Conservation (phyloP, 192 early-diverging fungal genomes). For the Oehlia diaphana region DNA sequence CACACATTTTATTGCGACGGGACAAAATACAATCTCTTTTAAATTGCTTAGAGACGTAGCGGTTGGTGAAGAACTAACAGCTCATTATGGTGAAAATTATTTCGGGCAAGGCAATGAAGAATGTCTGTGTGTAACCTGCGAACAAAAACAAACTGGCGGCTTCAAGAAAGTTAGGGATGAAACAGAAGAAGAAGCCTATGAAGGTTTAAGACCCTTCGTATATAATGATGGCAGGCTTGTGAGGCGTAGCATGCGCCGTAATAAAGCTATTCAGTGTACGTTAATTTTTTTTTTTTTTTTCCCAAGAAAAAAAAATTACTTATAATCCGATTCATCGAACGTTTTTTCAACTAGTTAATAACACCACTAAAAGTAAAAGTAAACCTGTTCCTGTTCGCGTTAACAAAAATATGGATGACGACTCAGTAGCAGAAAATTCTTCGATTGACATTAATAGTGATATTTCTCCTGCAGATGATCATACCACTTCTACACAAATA, state of each 20-base stretch:
- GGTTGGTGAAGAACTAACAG: slow-evolving; percentile 60
- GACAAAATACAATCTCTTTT: slow-evolving; percentile 56
- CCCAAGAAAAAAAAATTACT: background rate
- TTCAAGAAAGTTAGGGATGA: background rate
- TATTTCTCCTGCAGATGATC: background rate
- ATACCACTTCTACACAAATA: background rate
- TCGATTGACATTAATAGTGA: background rate
- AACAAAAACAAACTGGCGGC: slow-evolving; percentile 32
- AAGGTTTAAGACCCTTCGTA: slow-evolving; percentile 17
- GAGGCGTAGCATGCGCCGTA: slow-evolving; percentile 1
- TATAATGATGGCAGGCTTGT: slow-evolving; percentile 9
- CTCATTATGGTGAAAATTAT: slow-evolving; percentile 60
- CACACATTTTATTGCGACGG: slow-evolving; percentile 47
- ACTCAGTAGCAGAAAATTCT: background rate
- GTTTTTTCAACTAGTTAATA: background rate
- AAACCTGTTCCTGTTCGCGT: background rate
- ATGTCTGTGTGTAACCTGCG: slow-evolving; percentile 61
- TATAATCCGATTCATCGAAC: background rate
- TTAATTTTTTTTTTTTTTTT: background rate
- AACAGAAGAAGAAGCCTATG: background rate
- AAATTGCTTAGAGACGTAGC: slow-evolving; percentile 48
- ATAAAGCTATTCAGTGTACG: background rate
- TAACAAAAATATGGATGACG: background rate
- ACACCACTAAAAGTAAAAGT: background rate
- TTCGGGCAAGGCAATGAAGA: slow-evolving; percentile 63